Evolutionary conservation across 1,284 basidiomycete genomes (phyloP).

Genomic region (Somion occarium): DNA sequence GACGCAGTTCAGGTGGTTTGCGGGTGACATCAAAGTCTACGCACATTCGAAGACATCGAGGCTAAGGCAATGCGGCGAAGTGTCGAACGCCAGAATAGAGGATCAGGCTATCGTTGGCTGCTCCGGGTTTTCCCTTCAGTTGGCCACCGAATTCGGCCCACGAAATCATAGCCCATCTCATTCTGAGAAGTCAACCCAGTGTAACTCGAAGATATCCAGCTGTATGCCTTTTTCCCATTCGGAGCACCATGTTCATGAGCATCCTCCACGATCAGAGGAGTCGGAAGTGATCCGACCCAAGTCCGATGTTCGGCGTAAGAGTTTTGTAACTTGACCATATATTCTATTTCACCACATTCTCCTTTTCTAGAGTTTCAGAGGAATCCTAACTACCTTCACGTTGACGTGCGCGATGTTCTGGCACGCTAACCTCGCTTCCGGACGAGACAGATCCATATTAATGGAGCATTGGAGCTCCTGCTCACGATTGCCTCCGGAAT

Average conservation of each 20-base stretch:
- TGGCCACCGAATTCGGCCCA: not conserved
- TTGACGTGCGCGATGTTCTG: not conserved
- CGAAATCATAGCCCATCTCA: too few relatives aligned
- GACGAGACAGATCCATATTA: not conserved
- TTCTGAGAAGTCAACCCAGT: not conserved
- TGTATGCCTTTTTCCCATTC: not conserved
- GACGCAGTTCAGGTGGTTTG: not conserved
- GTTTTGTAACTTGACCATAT: not conserved
- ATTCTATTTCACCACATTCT: not conserved
- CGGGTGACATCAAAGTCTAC: not conserved
- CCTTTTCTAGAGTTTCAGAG: not conserved
- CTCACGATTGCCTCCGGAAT: not conserved
- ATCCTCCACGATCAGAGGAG: too few relatives aligned
- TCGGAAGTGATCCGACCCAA: not conserved
- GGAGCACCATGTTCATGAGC: not conserved
- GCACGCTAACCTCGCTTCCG: not conserved
- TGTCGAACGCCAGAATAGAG: too few relatives aligned
- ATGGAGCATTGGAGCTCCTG: not conserved
- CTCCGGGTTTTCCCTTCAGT: not conserved
- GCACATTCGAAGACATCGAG: not conserved
- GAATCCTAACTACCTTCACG: not conserved
- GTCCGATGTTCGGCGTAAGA: not conserved
- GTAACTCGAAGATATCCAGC: not conserved
- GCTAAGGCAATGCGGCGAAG: not conserved
- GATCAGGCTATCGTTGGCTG: not conserved